Percentiles rank a stretch among this genome's conserved stretches.
phyloP scores from a whole-genome alignment of 208 protist genomes.

The Leishmania amazonensis region DNA sequence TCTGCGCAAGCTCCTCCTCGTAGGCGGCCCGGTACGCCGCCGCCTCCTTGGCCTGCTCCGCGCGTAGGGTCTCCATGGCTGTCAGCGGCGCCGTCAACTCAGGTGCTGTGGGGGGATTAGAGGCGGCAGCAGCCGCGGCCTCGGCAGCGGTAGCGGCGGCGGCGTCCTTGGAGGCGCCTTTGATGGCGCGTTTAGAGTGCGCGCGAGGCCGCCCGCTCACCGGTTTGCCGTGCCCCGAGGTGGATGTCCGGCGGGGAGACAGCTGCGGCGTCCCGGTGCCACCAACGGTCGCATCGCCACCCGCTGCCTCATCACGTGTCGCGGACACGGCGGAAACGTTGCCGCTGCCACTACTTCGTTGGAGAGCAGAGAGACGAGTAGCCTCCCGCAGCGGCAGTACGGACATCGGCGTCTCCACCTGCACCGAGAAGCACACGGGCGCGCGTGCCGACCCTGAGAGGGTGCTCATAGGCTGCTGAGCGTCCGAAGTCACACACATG shows the following conservation, averaged over 20 bases:
- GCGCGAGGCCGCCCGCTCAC: not conserved
- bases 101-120: not conserved
- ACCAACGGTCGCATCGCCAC: not conserved
- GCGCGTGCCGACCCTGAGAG: constrained; percentile 8
- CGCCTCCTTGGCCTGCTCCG: constrained; percentile 52
- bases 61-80: constrained; percentile 37
- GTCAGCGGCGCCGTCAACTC: constrained; percentile 17
- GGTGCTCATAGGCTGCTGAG: constrained; percentile 7
- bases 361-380: constrained; percentile 4
- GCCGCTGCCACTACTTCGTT: not conserved
- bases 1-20: constrained; percentile 42
- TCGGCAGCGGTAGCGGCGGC: not conserved
- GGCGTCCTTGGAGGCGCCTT: not conserved
- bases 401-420: constrained; percentile 51
- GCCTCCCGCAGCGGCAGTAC: constrained; percentile 44
- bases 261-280: constrained; percentile 4
- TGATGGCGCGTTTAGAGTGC: not conserved
- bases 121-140: constrained; percentile 6
- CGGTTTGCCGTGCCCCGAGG: not conserved
- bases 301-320: not conserved
- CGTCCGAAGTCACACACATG: constrained; percentile 14
- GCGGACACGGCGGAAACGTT: not conserved
- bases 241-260: not conserved
- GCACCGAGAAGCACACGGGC: constrained; percentile 28
- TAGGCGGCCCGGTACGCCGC: constrained; percentile 36